A percentile compares a stretch with the other conserved stretches of the same genome.
These are phyloP conservation scores for Diplosphaera chodatii DNA, from an alignment of 139 green algal species.

Conservation along the genomic window DNA sequence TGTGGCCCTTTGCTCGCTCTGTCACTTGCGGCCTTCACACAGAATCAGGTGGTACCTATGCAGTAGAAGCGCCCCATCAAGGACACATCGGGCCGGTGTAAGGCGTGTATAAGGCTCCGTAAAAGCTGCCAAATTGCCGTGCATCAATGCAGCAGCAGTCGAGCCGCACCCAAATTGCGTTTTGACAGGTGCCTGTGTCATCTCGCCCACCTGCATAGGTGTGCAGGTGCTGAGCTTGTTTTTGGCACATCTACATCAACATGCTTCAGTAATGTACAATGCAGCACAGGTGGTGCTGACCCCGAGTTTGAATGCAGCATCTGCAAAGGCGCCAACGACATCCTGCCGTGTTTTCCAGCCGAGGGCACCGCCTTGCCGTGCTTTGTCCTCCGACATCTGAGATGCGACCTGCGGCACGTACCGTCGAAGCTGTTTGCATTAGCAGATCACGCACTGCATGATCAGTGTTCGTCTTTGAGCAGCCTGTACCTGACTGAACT, in stretches of 20 bases:
- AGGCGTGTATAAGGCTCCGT: too few relatives aligned
- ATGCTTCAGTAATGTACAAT: too few relatives aligned
- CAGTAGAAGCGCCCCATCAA: too few relatives aligned
- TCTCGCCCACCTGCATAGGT: constrained; percentile 43
- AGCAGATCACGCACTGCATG: too few relatives aligned
- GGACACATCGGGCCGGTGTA: too few relatives aligned
- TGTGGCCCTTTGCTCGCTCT: too few relatives aligned
- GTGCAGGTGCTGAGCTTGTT: too few relatives aligned
- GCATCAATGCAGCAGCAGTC: too few relatives aligned
- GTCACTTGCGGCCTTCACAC: constrained; percentile 33
- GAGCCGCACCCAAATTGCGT: constrained; percentile 49
- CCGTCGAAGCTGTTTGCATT: not conserved
- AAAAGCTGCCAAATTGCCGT: too few relatives aligned
- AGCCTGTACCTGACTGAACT: constrained; percentile 25
- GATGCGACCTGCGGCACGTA: constrained; percentile 19
- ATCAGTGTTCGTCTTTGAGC: not conserved
- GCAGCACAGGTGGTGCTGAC: constrained; percentile 3
- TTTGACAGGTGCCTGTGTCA: constrained; percentile 28
- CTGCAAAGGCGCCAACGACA: constrained; percentile 39
- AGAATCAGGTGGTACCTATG: constrained; percentile 49
- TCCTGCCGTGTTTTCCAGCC: constrained; percentile 42
- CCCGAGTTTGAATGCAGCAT: constrained; percentile 42
- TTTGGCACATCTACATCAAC: too few relatives aligned
- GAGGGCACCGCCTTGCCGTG: constrained; percentile 37
- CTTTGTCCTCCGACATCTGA: constrained; percentile 35